Base-by-base conservation (phyloP, 2,329 filamentous ascomycete genomes). In the Fusarium nodosum region DNA sequence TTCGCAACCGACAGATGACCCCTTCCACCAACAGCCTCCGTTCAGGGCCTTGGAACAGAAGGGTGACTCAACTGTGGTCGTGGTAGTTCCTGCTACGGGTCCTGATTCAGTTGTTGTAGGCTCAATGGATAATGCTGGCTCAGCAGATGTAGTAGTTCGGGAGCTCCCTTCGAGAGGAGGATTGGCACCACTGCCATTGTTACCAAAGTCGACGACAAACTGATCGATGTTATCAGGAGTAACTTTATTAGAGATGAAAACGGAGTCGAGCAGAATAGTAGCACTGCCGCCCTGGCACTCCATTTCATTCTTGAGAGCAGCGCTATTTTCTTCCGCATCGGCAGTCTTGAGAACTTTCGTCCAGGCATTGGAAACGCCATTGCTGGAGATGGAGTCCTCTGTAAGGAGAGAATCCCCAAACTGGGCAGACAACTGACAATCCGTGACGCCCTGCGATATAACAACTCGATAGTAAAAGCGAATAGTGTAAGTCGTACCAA, bases 11-110 rank as follows among this genome's bases (percentile, higher is more conserved):
- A 52, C 20, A n/a, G 58, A 3, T 20, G 56, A 51, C 2, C 33
- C 48, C 26, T 61, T 61, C 58, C 58, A 61, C 56, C 58, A 60
- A 18, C 58, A 61, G 15, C 58, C 58, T 1, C 58, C 58, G 3
- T 61, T 60, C 3, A 61, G 56, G 9, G 58, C 36, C 24, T 61
- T 61, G 2, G 58, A 61, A n/a, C 58, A 61, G 24, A 61, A 61
- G 0, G 58, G 44, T 0, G 39, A 20, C 4, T 61, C 36, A 0
- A 36, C 13, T 0, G 36, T 24, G 12, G 44, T 52, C 18, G 44
- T 60, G 9, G 58, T 61, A 8, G 58, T 60, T 8, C n/a, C 56
- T 7, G 39, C 11, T 0, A 9, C 2, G 1, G 22, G 20, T 0
- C 11, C 15, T 3, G 56, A 22, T 4, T 51, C 24, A 2, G 48